Evolutionary conservation across 2,329 filamentous ascomycete genomes (phyloP), one percentile per base, ranked within the genome.

Genomic region (Monosporascus sp.): DNA sequence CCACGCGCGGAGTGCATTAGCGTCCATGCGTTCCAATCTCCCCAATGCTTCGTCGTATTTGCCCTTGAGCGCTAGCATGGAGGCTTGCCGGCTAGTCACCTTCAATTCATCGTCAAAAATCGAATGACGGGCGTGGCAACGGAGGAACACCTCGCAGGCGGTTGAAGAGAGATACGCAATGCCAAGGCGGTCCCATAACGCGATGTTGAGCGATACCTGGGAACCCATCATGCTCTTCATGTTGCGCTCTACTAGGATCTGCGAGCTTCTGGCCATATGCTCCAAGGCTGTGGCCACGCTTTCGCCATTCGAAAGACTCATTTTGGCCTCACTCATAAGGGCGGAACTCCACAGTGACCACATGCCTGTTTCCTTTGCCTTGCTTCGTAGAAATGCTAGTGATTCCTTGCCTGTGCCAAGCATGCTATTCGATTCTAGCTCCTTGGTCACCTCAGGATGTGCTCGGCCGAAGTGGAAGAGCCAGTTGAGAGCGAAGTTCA

Each of bases 401-500:
- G 86, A 90, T 66, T 97, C 91, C 60, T 87, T 87, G 50, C 91
- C 89, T 36, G 85, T 86, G 0, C 87, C 89, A 8, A 91, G 75
- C 77, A 90, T 85, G 53, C 84, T 89, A 62, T 81, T 85, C 39
- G 87, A 85, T 57, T 86, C 87, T 6, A 88, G 77, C 50, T 85
- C 81, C 48, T 78, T 81, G 60, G 91, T 83, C n/a, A 90, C 79
- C 50, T 83, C 78, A 0, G 91, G 89, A 62, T 93, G 91, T 0
- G 89, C 85, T 64, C 90, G 89, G n/a, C 87, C 88, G 62, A 97
- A 95, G 66, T 97, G 90, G 64, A 95, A 95, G 3, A 97, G 78
- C 94, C 94, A 99, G 65, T 91, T 96, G 56, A 99, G 81, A 35
- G 91, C 89, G 71, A 96, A 97, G 69, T 97, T 97, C 53, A 99